Base-by-base conservation (phyloP, 2,329 filamentous ascomycete species). In the Epichloe aotearoae region DNA sequence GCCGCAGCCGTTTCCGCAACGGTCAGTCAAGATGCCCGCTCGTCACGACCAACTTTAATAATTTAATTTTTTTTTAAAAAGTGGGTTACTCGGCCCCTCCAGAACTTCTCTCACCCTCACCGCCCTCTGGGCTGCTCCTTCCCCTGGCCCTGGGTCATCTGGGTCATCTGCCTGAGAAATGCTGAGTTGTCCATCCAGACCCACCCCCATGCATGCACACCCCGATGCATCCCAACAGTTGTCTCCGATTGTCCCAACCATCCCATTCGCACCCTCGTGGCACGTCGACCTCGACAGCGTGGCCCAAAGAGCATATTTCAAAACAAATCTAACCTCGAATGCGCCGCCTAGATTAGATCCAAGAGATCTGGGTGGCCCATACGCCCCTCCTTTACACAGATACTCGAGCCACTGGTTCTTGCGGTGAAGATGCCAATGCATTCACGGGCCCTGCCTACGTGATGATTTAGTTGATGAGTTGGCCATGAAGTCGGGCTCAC, bases 131-230 rank as follows among this genome's bases (percentile, higher is more conserved):
- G 41, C 23, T n/a, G 41, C 41, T 44, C 41, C 41, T 44, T 23
- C 41, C 41, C 49, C 49, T 47, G 47, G 37, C 46, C 47, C 47
- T 50, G 50, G 47, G 40, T 15, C 40, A 38, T 44, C 40, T n/a
- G n/a, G 64, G 65, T 67, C 65, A 67, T 67, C 64, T 67, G 65
- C 62, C 56, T 54, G 53, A 46, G 52, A 55, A 58, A 56, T 64
- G 64, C 62, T 67, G 64, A 66, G 64, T 52, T 26, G 23, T 26
- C 6, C 23, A 26, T 26, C 23, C 63, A 63, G 53, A 54, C 49
- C 56, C 54, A 55, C 58, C 54, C 53, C 55, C 20, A 34, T 53
- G n/a, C n/a, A n/a, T n/a, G n/a, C n/a, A 36, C 49, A 50, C 33
- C 41, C 44, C 47, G 30, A 49, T 42, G 47, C 47, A 49, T 37